A percentile compares a stretch with the other conserved stretches of the same genome.
These are phyloP conservation scores for Taphrina populina DNA, from an alignment of 1,139 yeast genomes.

Conservation along the genomic window DNA sequence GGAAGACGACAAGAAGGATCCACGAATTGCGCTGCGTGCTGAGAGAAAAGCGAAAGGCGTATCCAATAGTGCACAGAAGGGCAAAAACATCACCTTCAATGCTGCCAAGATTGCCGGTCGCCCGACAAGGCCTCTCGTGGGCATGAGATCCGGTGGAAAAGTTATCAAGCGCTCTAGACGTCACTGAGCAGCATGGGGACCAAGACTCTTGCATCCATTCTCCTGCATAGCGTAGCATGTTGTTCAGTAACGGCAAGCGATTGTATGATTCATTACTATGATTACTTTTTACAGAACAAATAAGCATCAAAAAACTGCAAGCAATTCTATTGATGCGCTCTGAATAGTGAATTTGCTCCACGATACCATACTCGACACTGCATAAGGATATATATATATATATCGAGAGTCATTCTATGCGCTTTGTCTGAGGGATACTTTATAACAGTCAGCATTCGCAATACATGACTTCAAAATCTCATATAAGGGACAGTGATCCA, in stretches of 20 bases:
- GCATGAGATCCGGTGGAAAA: slow-evolving; percentile 23
- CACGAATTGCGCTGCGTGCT: slow-evolving; percentile 39
- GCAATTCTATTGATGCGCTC: too few relatives aligned
- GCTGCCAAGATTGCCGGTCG: slow-evolving; percentile 5
- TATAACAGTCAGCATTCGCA: too few relatives aligned
- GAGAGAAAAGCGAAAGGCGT: slow-evolving; percentile 41
- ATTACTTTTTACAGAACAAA: too few relatives aligned
- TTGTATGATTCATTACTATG: too few relatives aligned
- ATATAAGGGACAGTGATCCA: background rate
- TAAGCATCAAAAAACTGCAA: too few relatives aligned
- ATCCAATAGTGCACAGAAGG: slow-evolving; percentile 25
- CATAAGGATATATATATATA: too few relatives aligned
- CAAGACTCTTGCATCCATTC: background rate
- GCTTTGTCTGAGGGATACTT: too few relatives aligned
- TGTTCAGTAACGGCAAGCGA: too few relatives aligned
- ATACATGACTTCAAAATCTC: too few relatives aligned
- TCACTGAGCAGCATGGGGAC: slow-evolving; percentile 1
- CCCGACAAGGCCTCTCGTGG: slow-evolving; percentile 1
- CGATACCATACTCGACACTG: too few relatives aligned
- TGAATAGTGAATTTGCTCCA: too few relatives aligned
- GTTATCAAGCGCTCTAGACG: slow-evolving; percentile 30
- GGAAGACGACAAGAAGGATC: slow-evolving; percentile 30
- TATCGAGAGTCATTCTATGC: too few relatives aligned
- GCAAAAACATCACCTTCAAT: slow-evolving; percentile 24
- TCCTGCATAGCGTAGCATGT: background rate